Conservation (phyloP, 2,329 filamentous ascomycete species). For the Alternaria sp. region DNA sequence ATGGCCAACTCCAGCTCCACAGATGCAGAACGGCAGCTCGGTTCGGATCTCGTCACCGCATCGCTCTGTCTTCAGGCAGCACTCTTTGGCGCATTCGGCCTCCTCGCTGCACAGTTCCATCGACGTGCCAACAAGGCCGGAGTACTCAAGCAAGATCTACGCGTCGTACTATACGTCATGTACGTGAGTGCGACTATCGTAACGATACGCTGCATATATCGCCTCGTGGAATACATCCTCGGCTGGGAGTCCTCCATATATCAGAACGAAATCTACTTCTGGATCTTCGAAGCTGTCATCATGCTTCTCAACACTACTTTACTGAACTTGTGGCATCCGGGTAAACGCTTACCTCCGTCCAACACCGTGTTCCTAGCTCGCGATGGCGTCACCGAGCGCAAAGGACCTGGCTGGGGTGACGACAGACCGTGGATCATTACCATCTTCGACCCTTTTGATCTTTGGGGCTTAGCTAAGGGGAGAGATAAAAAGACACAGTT, state of each 20-base stretch:
- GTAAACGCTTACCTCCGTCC: conserved; percentile 56
- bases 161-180: conserved; percentile 53
- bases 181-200: conserved; percentile 59
- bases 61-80: conserved; percentile 59
- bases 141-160: conserved; percentile 55
- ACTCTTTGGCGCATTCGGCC: conserved; percentile 58
- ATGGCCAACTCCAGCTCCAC: conserved; percentile 51
- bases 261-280: conserved; percentile 60
- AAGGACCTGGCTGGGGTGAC: conserved; percentile 59
- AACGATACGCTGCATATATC: conserved; percentile 58
- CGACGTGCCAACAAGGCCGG: conserved; percentile 47
- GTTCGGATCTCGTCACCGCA: conserved; percentile 56
- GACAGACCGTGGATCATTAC: conserved; percentile 54
- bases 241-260: conserved; percentile 46
- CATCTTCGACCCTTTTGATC: conserved; percentile 46
- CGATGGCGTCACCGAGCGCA: conserved; percentile 60
- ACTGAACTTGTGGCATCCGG: conserved; percentile 61
- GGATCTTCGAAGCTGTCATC: conserved; percentile 60
- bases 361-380: conserved; percentile 59
- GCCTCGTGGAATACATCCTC: conserved; percentile 59
- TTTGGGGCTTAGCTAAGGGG: conserved; percentile 40
- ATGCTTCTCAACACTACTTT: conserved; percentile 60
- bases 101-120: conserved; percentile 56
- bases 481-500: conserved; percentile 46
- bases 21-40: conserved; percentile 48